Conservation (phyloP, 2,329 filamentous ascomycete genomes). For the Juglanconis sp. region DNA sequence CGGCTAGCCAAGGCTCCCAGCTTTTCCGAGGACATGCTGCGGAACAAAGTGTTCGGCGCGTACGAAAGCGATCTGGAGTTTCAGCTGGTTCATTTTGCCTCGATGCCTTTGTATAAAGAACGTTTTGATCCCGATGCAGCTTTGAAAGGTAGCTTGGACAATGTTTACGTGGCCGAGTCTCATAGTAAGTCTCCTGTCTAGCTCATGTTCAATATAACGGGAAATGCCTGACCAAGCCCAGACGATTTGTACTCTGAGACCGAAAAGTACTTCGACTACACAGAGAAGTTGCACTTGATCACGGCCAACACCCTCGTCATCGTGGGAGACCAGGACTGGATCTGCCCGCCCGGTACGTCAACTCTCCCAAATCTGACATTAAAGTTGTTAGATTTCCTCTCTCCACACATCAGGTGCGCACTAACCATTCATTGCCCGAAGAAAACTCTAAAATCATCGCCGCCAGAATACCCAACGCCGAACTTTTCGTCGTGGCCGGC, state of each 20-base stretch:
- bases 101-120: conserved; percentile 35
- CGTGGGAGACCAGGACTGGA: conserved; percentile 38
- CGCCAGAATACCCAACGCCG: conserved; percentile 24
- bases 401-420: no score
- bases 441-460: conserved; percentile 32
- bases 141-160: conserved; percentile 27
- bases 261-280: conserved; percentile 38
- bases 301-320: conserved; percentile 34
- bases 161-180: conserved; percentile 32
- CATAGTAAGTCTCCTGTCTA: conserved; percentile 28
- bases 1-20: conserved; percentile 31
- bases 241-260: conserved; percentile 32
- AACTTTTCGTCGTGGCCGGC: conserved; percentile 27
- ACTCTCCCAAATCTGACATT: background rate
- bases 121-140: conserved; percentile 31
- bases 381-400: no score
- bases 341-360: conserved; percentile 32
- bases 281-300: conserved; percentile 26
- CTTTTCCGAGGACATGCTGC: conserved; percentile 35
- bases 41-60: conserved; percentile 34
- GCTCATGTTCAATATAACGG: no score
- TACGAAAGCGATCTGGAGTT: conserved; percentile 37
- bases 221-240: conserved; percentile 8
- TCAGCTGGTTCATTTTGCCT: conserved; percentile 33
- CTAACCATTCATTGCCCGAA: conserved; percentile 3